Evolutionary conservation across 2,329 filamentous ascomycete genomes (phyloP).

Genomic region (Didymella keratinophila): DNA sequence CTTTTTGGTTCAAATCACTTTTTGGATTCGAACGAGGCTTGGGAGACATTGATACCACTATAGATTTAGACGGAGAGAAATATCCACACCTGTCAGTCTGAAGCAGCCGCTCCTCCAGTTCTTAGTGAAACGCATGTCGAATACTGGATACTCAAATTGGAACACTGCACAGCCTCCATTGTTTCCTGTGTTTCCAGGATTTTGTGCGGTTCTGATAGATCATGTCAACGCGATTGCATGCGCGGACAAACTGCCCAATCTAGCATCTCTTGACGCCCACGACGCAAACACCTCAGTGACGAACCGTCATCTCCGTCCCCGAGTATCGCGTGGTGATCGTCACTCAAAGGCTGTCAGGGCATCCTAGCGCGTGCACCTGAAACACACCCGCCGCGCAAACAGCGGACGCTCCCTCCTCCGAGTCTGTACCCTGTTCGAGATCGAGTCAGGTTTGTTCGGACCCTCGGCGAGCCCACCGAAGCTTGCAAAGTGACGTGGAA

Average conservation of each 20-base stretch:
- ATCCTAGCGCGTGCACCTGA: neutral
- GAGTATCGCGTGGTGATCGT: neutral
- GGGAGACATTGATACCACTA: slow-evolving; percentile 14
- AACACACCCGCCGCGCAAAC: neutral
- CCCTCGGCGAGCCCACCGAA: too few species aligned
- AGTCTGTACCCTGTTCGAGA: neutral
- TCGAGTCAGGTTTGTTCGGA: too few species aligned
- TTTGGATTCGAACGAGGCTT: neutral
- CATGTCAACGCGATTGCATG: too few species aligned
- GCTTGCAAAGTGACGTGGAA: neutral
- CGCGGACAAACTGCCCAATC: too few species aligned
- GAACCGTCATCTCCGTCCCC: neutral
- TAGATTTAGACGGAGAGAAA: slow-evolving; percentile 7
- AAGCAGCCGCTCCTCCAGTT: neutral
- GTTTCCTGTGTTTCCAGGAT: too few species aligned
- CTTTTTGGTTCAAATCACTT: neutral
- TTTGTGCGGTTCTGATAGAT: too few species aligned
- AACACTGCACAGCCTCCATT: neutral
- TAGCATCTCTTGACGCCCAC: too few species aligned
- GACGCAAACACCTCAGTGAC: too few species aligned
- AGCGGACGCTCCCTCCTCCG: neutral
- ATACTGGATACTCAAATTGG: neutral
- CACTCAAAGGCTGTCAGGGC: neutral
- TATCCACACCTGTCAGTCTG: slow-evolving; percentile 10
- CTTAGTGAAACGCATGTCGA: slow-evolving; percentile 1